Evolutionary conservation across 495 filamentous ascomycete genomes (phyloP), one percentile per base, ranked within the genome.

Genomic region (Letharia columbiana): DNA sequence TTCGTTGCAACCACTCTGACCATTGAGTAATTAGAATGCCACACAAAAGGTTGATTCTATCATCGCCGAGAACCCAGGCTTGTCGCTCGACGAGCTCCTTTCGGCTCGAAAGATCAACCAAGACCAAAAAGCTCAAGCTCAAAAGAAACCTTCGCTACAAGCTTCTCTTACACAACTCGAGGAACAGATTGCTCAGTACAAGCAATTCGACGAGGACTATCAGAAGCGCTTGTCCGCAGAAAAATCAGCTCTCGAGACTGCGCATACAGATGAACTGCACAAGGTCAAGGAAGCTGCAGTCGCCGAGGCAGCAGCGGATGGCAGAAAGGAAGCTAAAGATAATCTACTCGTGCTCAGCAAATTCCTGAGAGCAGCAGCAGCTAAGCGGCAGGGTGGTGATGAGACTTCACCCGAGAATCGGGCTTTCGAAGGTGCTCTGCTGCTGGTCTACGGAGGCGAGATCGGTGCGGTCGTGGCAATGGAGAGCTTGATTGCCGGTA

Each of bases 111-210:
- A 93, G 75, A 92, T 99, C 81, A 99, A 98, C 74, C 69, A 77
- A 70, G 95, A 99, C 76, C 92, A 98, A 76, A 95, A 91, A 75
- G 86, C 89, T 11, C 89, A 96, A 77, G 85, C 86, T 35, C 77
- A 88, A 67, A 96, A 95, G 83, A 98, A 96, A 73, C 93, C 94
- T n/a, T 75, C 81, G 20, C 85, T 97, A 18, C 89, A 91, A 72
- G 83, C 85, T 39, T 83, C 88, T 68, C 78, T 92, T 59, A 75
- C 82, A 37, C 88, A 94, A 76, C 77, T 90, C 40, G 89, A 94
- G 73, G 91, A 96, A 69, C 90, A 97, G 76, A 81, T 97, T 54
- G 77, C 84, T 18, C 86, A 89, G 72, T 91, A 90, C 80, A 91
- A 89, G 78, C 88, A 92, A 74, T 82, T 96, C 67, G 88, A 91